These are phyloP conservation scores for Angomonas deanei DNA, from an alignment of 208 protist species.

Conservation along the genomic window DNA sequence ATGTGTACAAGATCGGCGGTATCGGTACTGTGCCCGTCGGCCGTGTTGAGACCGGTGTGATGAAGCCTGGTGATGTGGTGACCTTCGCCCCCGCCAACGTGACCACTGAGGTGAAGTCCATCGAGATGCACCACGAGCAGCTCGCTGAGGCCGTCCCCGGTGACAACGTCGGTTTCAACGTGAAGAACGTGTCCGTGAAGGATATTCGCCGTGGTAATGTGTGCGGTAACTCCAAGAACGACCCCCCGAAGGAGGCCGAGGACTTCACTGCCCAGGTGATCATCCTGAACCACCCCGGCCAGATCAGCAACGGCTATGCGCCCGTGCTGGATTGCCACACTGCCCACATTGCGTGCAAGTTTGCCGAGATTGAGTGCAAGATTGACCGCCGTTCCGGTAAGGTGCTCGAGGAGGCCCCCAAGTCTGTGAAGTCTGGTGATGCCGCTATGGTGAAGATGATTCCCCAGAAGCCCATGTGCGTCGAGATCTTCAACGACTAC, in stretches of 20 bases:
- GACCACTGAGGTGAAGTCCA: constrained; percentile 69
- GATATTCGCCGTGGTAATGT: constrained; percentile 88
- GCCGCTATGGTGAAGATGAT: constrained; percentile 87
- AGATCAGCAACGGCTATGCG: constrained; percentile 87
- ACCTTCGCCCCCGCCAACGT: constrained; percentile 48
- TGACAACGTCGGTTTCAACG: constrained; percentile 95
- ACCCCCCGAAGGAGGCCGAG: constrained; percentile 52
- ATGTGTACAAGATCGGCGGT: constrained; percentile 96
- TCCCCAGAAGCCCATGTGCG: constrained; percentile 90
- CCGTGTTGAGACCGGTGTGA: constrained; percentile 55
- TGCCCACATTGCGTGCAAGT: constrained; percentile 91
- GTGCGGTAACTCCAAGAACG: constrained; percentile 49
- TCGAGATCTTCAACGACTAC: constrained; percentile 94
- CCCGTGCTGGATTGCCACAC: constrained; percentile 94
- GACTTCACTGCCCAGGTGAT: constrained; percentile 92
- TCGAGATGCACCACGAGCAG: constrained; percentile 89
- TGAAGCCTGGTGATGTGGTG: constrained; percentile 54
- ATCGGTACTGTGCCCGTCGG: constrained; percentile 59
- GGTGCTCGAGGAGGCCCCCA: constrained; percentile 84
- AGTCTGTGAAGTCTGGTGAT: constrained; percentile 90
- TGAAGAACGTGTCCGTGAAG: constrained; percentile 91
- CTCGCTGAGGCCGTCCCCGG: constrained; percentile 72
- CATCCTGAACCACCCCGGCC: constrained; percentile 91
- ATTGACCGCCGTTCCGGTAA: constrained; percentile 91
- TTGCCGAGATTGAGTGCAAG: constrained; percentile 86